These are phyloP conservation scores for Trichoderma semiorbis DNA, from an alignment of 2,329 filamentous ascomycete species.

Conservation along the genomic window DNA sequence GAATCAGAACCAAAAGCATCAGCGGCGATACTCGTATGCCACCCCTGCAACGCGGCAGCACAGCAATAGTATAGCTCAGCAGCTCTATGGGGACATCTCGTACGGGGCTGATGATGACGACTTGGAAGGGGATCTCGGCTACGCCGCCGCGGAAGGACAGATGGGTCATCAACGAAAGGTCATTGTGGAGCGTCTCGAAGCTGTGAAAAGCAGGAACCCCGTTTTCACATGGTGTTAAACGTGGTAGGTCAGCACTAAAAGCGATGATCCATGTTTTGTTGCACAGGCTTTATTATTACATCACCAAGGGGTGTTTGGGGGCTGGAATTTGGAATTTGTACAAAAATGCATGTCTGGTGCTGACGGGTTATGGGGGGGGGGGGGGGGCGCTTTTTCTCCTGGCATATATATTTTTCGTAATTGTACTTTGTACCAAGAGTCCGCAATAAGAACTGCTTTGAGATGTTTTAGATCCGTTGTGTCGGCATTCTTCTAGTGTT, in stretches of 20 bases:
- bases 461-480: neutral
- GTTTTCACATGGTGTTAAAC: conserved; percentile 94
- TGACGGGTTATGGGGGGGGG: neutral
- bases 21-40: conserved; percentile 54
- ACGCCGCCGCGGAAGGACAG: conserved; percentile 89
- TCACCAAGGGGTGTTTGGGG: neutral
- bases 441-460: neutral
- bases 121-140: conserved; percentile 87
- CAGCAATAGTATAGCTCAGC: conserved; percentile 51
- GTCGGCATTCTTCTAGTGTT: neutral
- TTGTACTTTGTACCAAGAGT: neutral
- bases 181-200: conserved; percentile 92
- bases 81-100: conserved; percentile 44
- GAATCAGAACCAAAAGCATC: conserved; percentile 33
- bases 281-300: neutral
- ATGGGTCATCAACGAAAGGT: conserved; percentile 89
- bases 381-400: neutral
- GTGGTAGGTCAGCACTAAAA: conserved; percentile 9
- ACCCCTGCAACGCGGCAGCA: conserved; percentile 46
- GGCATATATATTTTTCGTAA: neutral
- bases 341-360: neutral
- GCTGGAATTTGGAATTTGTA: neutral
- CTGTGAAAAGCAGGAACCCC: conserved; percentile 91
- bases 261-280: neutral
- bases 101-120: conserved; percentile 61